Evolutionary conservation across 2,329 filamentous ascomycete genomes (phyloP), one percentile per base, ranked within the genome.

Genomic region (Dissoconium aciculare): DNA sequence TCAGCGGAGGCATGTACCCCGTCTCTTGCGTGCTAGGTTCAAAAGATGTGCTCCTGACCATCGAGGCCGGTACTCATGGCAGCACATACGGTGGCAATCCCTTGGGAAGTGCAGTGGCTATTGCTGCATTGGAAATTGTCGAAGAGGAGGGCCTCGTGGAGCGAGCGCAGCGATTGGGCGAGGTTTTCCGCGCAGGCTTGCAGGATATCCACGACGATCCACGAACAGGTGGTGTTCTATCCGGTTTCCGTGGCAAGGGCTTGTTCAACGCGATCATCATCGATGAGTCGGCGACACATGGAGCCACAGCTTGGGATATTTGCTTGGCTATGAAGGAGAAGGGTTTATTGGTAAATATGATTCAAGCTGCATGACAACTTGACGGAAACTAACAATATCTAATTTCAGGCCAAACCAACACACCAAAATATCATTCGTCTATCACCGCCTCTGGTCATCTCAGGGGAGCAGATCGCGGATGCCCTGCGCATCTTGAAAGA

Each of bases 81-180:
- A 93, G 83, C 25, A 98, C 89, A n/a, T 98, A 95, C 52, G 89
- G 89, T 38, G 89, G 89, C 30, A 98, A 98, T 60, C 89, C 89
- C 11, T 67, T 98, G 9, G 89, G 85, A 14, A 95, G 84, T 46
- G 89, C 89, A 23, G 82, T 98, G 16, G 91, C 87, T 14, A 93
- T 98, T 52, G 80, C 85, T 40, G 89, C 89, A 12, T 68, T 98
- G 26, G 85, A 98, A 65, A 71, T 98, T 32, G 77, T 98, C 45
- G 74, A 87, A 51, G 89, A 98, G 55, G 85, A 93, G 60, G 68
- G 82, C 41, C 72, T 98, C 61, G 78, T 83, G 14, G 76, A 80
- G 51, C 77, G 76, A 33, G 84, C 89, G 3, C 75, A 94, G 55
- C 65, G 64, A 41, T 63, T 95, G 15, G 89, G 89, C 28, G 68